Evolutionary conservation across 495 filamentous ascomycete species (phyloP).

Genomic region (Penicillium psychrofluorescens): DNA sequence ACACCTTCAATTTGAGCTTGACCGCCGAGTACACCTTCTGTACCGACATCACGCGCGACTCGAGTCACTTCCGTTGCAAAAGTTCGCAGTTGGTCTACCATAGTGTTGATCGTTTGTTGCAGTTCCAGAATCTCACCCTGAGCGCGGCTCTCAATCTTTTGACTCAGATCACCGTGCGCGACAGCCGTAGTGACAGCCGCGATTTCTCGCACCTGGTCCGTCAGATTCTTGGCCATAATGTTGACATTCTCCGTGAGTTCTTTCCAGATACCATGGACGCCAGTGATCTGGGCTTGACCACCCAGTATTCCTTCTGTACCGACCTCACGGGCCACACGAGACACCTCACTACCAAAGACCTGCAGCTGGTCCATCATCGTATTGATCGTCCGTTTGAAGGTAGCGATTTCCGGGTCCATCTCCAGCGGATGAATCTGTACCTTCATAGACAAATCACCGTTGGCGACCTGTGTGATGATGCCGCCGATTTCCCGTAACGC

Average conservation of each 20-base stretch:
- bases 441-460: conserved; percentile 96
- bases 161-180: conserved; percentile 89
- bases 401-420: conserved; percentile 99
- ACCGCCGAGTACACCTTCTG: conserved; percentile 92
- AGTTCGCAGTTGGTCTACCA: conserved; percentile 95
- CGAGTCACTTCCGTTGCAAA: conserved; percentile 97
- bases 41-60: conserved; percentile 94
- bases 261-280: conserved; percentile 96
- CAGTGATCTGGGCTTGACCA: conserved; percentile 89
- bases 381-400: conserved; percentile 94
- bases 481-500: conserved; percentile 93
- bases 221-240: conserved; percentile 88
- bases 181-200: conserved; percentile 94
- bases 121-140: conserved; percentile 93
- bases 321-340: conserved; percentile 91
- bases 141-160: conserved; percentile 92
- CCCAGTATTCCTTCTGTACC: conserved; percentile 96
- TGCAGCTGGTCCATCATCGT: conserved; percentile 99
- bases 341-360: conserved; percentile 95
- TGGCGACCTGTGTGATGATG: conserved; percentile 91
- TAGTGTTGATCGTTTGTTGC: conserved; percentile 97
- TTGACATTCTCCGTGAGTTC: conserved; percentile 98
- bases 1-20: conserved; percentile 92
- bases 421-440: conserved; percentile 93
- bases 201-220: conserved; percentile 90